phyloP scores from a whole-genome alignment of 108 stramenopile genomes.

The Nannochloropsis oceanica region DNA sequence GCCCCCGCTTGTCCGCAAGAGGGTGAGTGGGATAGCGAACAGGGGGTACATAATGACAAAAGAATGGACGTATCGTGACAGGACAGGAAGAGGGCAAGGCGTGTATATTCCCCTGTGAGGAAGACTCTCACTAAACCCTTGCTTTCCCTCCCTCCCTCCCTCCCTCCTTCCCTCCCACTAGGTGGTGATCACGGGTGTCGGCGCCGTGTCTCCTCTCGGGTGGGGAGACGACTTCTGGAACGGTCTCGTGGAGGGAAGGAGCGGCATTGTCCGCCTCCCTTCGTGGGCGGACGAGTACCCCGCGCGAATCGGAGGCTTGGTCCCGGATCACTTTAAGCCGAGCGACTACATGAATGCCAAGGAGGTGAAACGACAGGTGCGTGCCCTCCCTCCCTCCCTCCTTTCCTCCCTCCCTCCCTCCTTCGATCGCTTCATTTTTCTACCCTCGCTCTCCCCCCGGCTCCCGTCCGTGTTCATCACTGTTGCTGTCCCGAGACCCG shows the following conservation, averaged over 20 bases:
- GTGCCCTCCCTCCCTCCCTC: background rate
- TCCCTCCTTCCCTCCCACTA: background rate
- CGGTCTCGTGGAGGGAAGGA: background rate
- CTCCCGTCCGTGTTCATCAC: too few species aligned
- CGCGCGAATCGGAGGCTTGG: background rate
- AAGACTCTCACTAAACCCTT: too few species aligned
- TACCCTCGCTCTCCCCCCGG: too few species aligned
- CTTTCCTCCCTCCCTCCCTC: background rate
- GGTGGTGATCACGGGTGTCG: background rate
- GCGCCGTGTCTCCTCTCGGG: background rate
- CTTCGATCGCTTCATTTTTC: too few species aligned
- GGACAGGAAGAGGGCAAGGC: too few species aligned
- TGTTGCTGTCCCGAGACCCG: too few species aligned
- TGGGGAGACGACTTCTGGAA: background rate
- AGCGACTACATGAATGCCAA: background rate
- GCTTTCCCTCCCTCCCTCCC: background rate
- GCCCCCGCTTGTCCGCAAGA: background rate
- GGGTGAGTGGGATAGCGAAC: background rate
- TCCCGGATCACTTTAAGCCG: background rate
- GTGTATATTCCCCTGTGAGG: too few species aligned
- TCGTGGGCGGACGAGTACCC: background rate
- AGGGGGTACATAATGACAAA: too few species aligned
- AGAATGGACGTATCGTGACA: too few species aligned
- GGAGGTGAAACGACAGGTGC: background rate
- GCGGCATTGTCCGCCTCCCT: too few species aligned